Conservation (phyloP, 2,329 filamentous ascomycete species). For the Fusarium nodosum region DNA sequence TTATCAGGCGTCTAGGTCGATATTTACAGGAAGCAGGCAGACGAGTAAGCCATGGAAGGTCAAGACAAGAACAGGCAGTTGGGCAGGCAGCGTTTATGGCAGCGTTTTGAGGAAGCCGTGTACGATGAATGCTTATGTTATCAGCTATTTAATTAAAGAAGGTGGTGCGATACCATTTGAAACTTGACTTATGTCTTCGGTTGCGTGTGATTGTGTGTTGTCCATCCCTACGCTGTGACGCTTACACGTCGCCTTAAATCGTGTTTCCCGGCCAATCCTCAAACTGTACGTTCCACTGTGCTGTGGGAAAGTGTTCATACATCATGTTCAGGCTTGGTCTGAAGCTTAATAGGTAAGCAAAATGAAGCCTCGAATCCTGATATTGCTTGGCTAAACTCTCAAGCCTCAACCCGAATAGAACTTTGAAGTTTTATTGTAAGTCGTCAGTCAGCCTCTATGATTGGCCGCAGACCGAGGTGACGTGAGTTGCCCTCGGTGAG, state of each 20-base stretch:
- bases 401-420: not conserved
- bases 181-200: slow-evolving; percentile 1
- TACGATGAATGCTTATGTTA: slow-evolving; percentile 28
- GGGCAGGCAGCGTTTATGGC: slow-evolving; percentile 43
- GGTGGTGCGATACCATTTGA: slow-evolving; percentile 37
- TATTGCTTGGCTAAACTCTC: not conserved
- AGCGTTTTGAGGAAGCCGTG: slow-evolving; percentile 43
- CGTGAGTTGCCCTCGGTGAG: slow-evolving; percentile 19
- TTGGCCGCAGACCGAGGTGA: slow-evolving; percentile 22
- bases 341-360: not conserved
- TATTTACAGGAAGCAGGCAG: slow-evolving; percentile 47
- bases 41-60: slow-evolving; percentile 42
- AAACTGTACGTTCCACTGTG: not conserved
- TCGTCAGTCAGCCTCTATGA: slow-evolving; percentile 8
- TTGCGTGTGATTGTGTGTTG: not conserved
- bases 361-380: not conserved
- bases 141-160: slow-evolving; percentile 40
- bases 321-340: not conserved
- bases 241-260: not conserved
- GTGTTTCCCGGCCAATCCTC: not conserved
- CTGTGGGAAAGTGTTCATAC: not conserved
- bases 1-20: slow-evolving; percentile 50
- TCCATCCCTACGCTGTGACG: not conserved
- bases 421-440: slow-evolving; percentile 1
- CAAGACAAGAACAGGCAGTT: slow-evolving; percentile 43